Evolutionary conservation across 2,329 filamentous ascomycete species (phyloP), one percentile per base, ranked within the genome.

Genomic region (Trichoderma endophyticum): DNA sequence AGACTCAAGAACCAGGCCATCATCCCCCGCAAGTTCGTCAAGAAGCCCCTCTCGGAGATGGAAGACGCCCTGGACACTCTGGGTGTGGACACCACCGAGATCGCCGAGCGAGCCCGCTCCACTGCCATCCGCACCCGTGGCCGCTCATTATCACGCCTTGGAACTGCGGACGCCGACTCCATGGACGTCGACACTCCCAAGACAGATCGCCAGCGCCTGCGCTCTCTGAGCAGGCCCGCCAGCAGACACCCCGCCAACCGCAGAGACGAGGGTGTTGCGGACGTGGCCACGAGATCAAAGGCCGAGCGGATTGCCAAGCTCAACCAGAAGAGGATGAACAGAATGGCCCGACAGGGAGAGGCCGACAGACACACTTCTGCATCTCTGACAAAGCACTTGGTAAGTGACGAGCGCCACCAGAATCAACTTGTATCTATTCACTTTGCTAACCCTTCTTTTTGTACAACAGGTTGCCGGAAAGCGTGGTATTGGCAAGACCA

Each of bases 291-390:
- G 64, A 89, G 93, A 76, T 87, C 86, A 73, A 97, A 95, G 88
- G 94, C 93, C 48, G 95, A 97, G 82, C 91, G 92, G 78, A 86
- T 97, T 81, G 88, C 90, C 80, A 98, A 97, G 88, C 84, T 99
- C 80, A 88, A 91, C 78, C 97, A 99, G 91, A 94, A 95, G 88
- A 95, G 94, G 89, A 98, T 97, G 94, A 99, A 99, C 86, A 90
- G 95, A 75, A 96, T 97, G 92, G 96, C 96, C 59, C 91, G 95
- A 82, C 93, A 97, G 87, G 96, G 96, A 87, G 96, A 99, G 86
- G 95, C 92, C 74, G 96, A 99, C 87, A 90, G 97, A 81, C 95
- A 98, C 84, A 90, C 90, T 74, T 91, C 91, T 71, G 92, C 93
- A 48, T 88, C 93, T 68, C 84, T 97, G 83, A 89, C 91, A 74